Evolutionary conservation across 495 filamentous ascomycete species (phyloP), one percentile per base, ranked within the genome.

Genomic region (Penicillium egyptiacum): DNA sequence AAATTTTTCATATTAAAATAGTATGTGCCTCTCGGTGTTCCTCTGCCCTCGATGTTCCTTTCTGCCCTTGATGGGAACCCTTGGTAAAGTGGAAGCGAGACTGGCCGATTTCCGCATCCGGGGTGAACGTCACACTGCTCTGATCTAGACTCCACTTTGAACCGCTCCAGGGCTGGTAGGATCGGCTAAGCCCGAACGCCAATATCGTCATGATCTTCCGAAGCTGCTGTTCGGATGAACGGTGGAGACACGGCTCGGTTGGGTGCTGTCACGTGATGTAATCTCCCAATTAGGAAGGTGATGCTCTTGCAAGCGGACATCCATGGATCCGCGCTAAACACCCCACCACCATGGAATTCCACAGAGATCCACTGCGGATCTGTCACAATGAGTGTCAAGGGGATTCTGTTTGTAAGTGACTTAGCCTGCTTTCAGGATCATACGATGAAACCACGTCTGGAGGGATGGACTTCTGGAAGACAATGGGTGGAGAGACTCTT

Each of bases 41-140:
- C 35, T 33, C 11, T 30, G 35, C 5, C 35, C 5, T 39, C 2
- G 35, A 39, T 50, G 54, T 60, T 44, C 49, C 55, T 60, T n/a
- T 53, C 45, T 56, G 33, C 50, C 57, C 56, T 65, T 43, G 45
- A 58, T 28, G 20, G 17, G 56, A 48, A 48, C 17, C 55, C 50
- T 43, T 47, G 54, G 59, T 56, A 23, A 31, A 50, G 28, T 51
- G 49, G 51, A 31, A 57, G 19, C 45, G 22, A 59, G 55, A 53
- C 57, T 58, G 28, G 41, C 25, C 14, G 30, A 42, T 40, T 67
- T 64, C 66, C 64, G 66, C 64, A 67, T 69, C 59, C 66, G 64
- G 66, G 17, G 22, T 16, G 14, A 42, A 69, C 62, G 66, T 69
- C 58, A 64, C 60, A 54, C 53, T 62, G 52, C 47, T 28, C 43